These are phyloP conservation scores for Elaeis oleifera DNA, from an alignment of 202 grass and related monocot genomes.

Conservation along the genomic window DNA sequence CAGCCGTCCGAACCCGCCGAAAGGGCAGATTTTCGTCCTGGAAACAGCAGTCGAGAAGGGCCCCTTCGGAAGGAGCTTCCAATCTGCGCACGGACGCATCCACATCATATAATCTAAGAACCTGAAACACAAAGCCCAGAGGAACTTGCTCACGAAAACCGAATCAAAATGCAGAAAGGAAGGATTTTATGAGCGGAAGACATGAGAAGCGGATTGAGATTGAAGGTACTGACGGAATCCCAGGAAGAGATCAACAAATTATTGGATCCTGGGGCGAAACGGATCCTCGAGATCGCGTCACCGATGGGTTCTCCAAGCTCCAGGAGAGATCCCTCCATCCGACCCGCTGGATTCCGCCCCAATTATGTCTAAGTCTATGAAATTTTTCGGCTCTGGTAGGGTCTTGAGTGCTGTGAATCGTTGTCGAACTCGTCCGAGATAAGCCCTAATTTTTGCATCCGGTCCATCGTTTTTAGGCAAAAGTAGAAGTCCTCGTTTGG, in stretches of 20 bases:
- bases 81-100: conserved; percentile 31
- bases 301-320: conserved; percentile 11
- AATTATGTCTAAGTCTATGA: too few relatives aligned
- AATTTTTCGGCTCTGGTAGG: too few relatives aligned
- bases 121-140: conserved; percentile 27
- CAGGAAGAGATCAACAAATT: conserved; percentile 56
- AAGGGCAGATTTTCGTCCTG: conserved; percentile 36
- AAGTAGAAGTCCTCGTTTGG: too few relatives aligned
- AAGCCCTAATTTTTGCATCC: too few relatives aligned
- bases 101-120: conserved; percentile 50
- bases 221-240: conserved; percentile 40
- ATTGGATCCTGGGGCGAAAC: conserved; percentile 53
- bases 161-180: background rate
- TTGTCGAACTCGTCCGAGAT: too few relatives aligned
- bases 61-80: conserved; percentile 20
- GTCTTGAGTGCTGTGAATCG: too few relatives aligned
- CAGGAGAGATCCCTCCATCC: conserved; percentile 27
- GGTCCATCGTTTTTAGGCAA: too few relatives aligned
- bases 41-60: conserved; percentile 64
- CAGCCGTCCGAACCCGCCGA: conserved; percentile 45
- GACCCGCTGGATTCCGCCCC: too few relatives aligned
- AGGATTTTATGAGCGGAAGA: background rate
- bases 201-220: background rate
- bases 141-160: conserved; percentile 4
- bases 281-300: conserved; percentile 51